These are phyloP conservation scores for Salix caprea DNA, from an alignment of 345 rosid genomes.

Conservation along the genomic window DNA sequence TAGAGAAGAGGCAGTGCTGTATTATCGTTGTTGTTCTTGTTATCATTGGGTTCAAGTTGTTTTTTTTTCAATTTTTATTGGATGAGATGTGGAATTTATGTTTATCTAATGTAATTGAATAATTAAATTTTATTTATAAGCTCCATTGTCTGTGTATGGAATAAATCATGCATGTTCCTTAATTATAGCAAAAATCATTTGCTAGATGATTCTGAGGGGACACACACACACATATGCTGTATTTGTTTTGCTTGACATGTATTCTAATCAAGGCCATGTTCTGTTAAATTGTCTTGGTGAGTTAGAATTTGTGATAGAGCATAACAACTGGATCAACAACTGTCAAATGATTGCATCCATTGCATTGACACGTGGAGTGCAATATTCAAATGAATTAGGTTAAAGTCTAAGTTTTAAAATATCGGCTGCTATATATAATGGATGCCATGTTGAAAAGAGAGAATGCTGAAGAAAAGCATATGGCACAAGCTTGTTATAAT, in stretches of 20 bases:
- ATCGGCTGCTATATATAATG: too few species aligned
- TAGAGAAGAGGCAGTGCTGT: constrained; percentile 65
- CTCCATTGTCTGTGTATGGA: background rate
- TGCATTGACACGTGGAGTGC: too few species aligned
- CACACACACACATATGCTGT: too few species aligned
- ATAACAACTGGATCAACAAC: too few species aligned
- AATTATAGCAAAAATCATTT: background rate
- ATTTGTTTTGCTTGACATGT: background rate
- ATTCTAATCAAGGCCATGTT: background rate
- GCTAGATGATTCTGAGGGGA: background rate
- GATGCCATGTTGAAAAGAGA: too few species aligned
- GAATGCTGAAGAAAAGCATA: too few species aligned
- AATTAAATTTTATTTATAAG: background rate
- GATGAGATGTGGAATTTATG: background rate
- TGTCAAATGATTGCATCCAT: too few species aligned
- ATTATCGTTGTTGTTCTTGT: background rate
- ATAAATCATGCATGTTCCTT: background rate
- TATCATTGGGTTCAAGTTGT: background rate
- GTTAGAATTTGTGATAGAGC: too few species aligned
- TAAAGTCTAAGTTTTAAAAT: too few species aligned
- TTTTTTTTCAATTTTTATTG: background rate
- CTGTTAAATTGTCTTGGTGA: background rate
- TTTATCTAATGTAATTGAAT: constrained; percentile 1
- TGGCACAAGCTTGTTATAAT: too few species aligned
- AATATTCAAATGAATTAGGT: too few species aligned